Base-by-base conservation (phyloP, 140 eudicot genomes). In the Eryngium alpinum region DNA sequence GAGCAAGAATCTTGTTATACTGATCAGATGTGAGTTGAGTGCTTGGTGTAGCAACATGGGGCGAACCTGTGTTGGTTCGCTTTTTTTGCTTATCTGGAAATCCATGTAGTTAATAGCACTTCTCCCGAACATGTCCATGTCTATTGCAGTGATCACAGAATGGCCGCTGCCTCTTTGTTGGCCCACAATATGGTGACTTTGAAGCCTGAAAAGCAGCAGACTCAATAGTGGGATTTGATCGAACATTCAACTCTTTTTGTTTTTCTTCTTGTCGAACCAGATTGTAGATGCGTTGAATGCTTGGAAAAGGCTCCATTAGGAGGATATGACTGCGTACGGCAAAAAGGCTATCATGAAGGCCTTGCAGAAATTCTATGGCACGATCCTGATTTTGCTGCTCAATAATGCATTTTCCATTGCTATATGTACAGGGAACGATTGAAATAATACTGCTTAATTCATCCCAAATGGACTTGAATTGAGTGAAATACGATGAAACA, bases 401-500 rank as follows among this genome's bases (percentile, higher is more conserved):
- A 13, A 56, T 56, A 22, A 56, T 56, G 17, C 63, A 4, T 24
- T 56, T 56, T 1, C 5, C 15, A 21, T 59, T 59, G 27, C 28
- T 10, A 10, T 10, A 59, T 9, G 57, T 78, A 32, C 31, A 78
- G 6, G 73, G 33, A 25, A 71, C 17, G 28, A 60, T 32, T 13
- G 51, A 60, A 24, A 16, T 13, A 24, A 78, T 78, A 32, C 31
- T 29, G 22, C 53, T 31, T 16, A 59, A 31, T 31, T 78, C 81
- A 22, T 78, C 81, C 56, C 53, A 78, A 28, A 78, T 4, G 10
- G 81, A 78, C 46, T 63, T 79, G 0, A 79, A 38, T 79, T 79
- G 60, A 10, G 43, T 79, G 34, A 79, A 63, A 38, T 79, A 79
- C 4, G 25, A 63, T 11, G 60, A 63, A 43, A 79, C 74, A 32